Conservation (phyloP, 345 rosid species). For the Eucalyptus decipiens region DNA sequence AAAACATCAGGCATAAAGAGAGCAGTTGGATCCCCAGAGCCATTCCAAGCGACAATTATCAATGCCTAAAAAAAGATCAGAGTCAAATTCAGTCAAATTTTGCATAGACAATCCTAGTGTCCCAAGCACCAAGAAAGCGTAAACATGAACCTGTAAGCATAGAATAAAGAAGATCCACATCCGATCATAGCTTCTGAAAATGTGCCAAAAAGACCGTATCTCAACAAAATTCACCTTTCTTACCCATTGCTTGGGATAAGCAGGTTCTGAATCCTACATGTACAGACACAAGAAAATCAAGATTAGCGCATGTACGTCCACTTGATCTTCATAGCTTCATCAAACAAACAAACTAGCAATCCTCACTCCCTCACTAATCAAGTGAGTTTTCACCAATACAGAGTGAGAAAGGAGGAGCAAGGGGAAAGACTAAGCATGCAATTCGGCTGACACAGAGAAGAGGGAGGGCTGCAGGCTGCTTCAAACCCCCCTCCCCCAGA, state of each 20-base stretch:
- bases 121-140: neutral
- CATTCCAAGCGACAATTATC: conserved; percentile 95
- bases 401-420: neutral
- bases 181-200: conserved; percentile 96
- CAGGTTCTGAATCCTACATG: conserved; percentile 59
- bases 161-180: conserved; percentile 97
- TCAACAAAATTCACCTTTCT: conserved; percentile 97
- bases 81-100: conserved; percentile 1
- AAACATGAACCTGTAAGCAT: conserved; percentile 61
- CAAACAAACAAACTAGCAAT: neutral
- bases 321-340: neutral
- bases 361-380: neutral
- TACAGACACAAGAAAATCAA: neutral
- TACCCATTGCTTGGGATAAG: conserved; percentile 58
- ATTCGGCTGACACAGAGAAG: no score
- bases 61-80: conserved; percentile 44
- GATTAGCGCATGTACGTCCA: neutral
- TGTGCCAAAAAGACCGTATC: conserved; percentile 92
- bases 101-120: neutral
- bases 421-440: no score
- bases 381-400: neutral
- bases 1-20: conserved; percentile 50
- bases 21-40: conserved; percentile 43
- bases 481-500: neutral
- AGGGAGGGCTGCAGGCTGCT: neutral